Evolutionary conservation across 352 stramenopile genomes (phyloP).

Genomic region (Phytophthora boehmeriae): DNA sequence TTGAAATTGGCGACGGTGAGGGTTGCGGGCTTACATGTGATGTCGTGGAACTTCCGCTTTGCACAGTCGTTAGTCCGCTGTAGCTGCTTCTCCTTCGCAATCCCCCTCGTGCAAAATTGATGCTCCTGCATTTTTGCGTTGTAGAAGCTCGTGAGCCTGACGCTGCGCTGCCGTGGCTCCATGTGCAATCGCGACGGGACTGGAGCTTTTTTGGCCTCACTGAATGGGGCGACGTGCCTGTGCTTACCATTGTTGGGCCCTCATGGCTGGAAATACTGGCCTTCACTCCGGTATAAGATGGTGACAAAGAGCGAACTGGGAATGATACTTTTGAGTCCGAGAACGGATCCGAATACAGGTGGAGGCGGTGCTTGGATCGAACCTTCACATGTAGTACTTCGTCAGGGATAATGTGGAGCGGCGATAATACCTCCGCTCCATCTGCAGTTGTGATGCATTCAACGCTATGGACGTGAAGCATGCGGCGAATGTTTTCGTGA

Average conservation of each 20-base stretch:
- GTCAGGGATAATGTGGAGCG: conserved; percentile 72
- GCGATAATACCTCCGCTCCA: conserved; percentile 69
- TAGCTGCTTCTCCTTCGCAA: conserved; percentile 33
- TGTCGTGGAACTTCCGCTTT: conserved; percentile 9
- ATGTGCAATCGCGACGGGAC: conserved; percentile 24
- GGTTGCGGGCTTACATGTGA: conserved; percentile 16
- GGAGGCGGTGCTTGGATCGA: conserved; percentile 52
- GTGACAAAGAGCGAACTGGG: conserved; percentile 24
- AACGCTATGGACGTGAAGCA: conserved; percentile 71
- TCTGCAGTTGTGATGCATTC: conserved; percentile 64
- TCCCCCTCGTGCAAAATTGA: conserved; percentile 12
- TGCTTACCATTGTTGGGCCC: conserved; percentile 14
- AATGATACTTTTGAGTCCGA: conserved; percentile 34
- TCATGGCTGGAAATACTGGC: conserved; percentile 17
- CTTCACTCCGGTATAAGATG: conserved; percentile 27
- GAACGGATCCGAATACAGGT: conserved; percentile 34
- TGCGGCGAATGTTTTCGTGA: conserved; percentile 69
- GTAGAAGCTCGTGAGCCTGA: conserved; percentile 32
- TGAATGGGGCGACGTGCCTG: conserved; percentile 8
- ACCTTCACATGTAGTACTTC: conserved; percentile 77
- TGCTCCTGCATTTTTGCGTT: conserved; percentile 26
- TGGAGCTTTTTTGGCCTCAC: conserved; percentile 32
- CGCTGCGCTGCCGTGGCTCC: conserved; percentile 34
- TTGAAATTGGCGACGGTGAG: conserved; percentile 8
- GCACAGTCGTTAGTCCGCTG: conserved; percentile 12